Conservation (phyloP, 2,329 filamentous ascomycete genomes). For the Xylariomycetidae sp. region DNA sequence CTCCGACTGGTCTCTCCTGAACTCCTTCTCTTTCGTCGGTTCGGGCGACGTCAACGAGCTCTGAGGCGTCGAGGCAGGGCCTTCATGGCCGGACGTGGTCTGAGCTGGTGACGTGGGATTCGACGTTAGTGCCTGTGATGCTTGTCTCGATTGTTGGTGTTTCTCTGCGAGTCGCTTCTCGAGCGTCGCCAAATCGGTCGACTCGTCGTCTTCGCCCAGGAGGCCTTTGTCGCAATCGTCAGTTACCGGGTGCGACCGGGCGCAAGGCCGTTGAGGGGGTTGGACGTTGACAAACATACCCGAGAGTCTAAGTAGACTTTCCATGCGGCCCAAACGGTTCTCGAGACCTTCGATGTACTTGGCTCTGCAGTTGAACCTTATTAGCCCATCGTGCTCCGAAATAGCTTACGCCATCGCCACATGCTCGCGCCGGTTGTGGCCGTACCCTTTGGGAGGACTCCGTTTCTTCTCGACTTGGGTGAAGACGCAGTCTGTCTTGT, state of each 20-base stretch:
- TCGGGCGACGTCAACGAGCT: conserved; percentile 51
- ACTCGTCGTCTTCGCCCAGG: conserved; percentile 78
- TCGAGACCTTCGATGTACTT: conserved; percentile 98
- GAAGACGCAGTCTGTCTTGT: conserved; percentile 96
- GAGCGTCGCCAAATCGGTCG: conserved; percentile 79
- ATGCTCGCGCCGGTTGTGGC: too few species aligned
- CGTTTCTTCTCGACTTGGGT: conserved; percentile 99
- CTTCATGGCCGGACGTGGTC: conserved; percentile 37
- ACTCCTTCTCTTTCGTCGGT: conserved; percentile 34
- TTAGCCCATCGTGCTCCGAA: too few species aligned
- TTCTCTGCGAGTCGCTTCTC: conserved; percentile 68
- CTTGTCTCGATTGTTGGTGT: conserved; percentile 42
- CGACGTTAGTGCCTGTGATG: conserved; percentile 40
- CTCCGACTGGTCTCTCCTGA: conserved; percentile 34
- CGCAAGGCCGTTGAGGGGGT: too few species aligned
- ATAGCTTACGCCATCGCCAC: too few species aligned
- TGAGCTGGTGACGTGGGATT: conserved; percentile 48
- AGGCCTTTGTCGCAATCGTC: too few species aligned
- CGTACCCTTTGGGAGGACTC: conserved; percentile 90
- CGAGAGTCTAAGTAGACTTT: conserved; percentile 79
- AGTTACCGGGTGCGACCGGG: too few species aligned
- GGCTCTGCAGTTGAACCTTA: conserved; percentile 56
- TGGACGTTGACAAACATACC: too few species aligned
- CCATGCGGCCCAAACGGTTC: conserved; percentile 92
- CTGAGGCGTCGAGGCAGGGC: conserved; percentile 40